phyloP scores from a whole-genome alignment of 2,329 filamentous ascomycete species.

The Botrytis squamosa region DNA sequence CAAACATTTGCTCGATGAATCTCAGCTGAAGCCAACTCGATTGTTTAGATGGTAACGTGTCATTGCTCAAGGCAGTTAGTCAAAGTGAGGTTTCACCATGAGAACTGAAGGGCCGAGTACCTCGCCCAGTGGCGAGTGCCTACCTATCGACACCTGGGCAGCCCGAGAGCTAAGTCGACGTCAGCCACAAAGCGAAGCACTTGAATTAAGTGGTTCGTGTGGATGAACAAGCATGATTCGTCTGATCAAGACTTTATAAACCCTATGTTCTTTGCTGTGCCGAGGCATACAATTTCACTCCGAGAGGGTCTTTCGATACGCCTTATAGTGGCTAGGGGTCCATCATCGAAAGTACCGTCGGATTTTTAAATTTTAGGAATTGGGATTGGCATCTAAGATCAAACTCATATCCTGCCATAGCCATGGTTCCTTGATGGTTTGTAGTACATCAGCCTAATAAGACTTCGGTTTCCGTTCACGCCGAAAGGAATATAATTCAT shows the following conservation, averaged over 20 bases:
- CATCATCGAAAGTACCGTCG: neutral
- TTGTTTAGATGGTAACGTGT: neutral
- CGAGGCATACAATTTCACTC: neutral
- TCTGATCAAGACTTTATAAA: neutral
- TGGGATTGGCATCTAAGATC: neutral
- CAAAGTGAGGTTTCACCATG: conserved; percentile 7
- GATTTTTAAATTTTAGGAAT: neutral
- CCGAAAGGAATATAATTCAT: neutral
- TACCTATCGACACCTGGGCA: neutral
- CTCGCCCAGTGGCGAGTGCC: neutral
- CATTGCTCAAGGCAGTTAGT: neutral
- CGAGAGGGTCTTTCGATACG: neutral
- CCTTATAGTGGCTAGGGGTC: neutral
- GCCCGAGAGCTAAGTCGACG: neutral
- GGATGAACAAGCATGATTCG: neutral
- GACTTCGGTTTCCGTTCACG: neutral
- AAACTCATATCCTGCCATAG: neutral
- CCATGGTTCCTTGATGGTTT: neutral
- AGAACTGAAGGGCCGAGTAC: neutral
- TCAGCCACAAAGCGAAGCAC: neutral
- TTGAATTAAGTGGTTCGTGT: neutral
- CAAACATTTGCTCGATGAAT: neutral
- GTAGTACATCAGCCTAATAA: neutral
- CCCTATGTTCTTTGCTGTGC: neutral
- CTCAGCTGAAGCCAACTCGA: neutral